Percentiles rank a stretch among this genome's conserved stretches.
Evolutionary conservation across 176 grass and related monocot genomes (phyloP).

Genomic region (Echinochloa phyllopogon): DNA sequence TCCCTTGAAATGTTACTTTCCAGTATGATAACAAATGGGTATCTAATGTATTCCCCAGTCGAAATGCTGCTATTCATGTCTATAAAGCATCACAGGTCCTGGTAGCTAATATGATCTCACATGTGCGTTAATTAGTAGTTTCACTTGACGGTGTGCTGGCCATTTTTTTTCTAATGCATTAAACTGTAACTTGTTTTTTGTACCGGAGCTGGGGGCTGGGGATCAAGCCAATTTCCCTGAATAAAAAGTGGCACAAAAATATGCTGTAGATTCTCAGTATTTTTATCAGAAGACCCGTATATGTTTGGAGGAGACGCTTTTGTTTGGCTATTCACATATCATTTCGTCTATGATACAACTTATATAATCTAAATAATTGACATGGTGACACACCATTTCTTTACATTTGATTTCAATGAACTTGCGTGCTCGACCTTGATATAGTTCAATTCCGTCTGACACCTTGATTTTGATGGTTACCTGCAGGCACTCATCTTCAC

Average conservation of each 20-base stretch:
- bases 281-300: not conserved
- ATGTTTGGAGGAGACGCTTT: not conserved
- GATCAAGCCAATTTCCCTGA: not conserved
- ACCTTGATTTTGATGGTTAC: not conserved
- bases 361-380: not conserved
- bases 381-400: not conserved
- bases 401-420: not conserved
- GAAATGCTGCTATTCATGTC: constrained; percentile 2
- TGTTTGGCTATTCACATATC: not conserved
- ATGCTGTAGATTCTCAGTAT: not conserved
- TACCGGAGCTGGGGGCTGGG: not conserved
- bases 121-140: not conserved
- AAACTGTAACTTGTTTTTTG: not conserved
- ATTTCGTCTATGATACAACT: not conserved
- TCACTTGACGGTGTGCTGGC: not conserved
- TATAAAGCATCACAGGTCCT: not conserved
- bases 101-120: constrained; percentile 1
- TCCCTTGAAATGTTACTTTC: constrained; percentile 24
- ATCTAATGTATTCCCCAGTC: not conserved
- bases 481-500: constrained; percentile 52
- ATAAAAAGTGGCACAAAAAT: not conserved
- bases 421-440: not conserved
- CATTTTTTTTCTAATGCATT: not conserved
- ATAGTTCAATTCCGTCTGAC: not conserved
- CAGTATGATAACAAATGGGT: constrained; percentile 1